These are phyloP conservation scores for Notholithocarpus densiflorus DNA, from an alignment of 306 rosid species.

Conservation along the genomic window DNA sequence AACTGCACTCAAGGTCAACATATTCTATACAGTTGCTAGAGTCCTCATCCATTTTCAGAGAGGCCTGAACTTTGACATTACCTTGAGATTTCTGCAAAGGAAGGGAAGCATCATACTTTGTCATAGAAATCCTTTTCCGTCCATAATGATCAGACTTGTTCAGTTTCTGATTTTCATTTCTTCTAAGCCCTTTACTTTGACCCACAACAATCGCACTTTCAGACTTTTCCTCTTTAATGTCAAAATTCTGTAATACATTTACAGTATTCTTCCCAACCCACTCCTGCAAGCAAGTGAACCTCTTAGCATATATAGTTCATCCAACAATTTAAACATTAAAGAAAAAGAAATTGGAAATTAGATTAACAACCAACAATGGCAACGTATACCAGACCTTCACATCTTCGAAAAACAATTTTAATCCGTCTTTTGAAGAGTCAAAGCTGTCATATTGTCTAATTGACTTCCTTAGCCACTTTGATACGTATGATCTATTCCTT, in stretches of 20 bases:
- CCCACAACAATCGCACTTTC: conserved; percentile 18
- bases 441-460: conserved; percentile 55
- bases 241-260: conserved; percentile 26
- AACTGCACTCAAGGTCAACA: conserved; percentile 41
- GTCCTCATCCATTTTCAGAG: conserved; percentile 27
- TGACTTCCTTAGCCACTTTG: conserved; percentile 89
- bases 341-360: background rate
- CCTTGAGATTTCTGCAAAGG: conserved; percentile 34
- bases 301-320: background rate
- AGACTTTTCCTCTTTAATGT: conserved; percentile 19
- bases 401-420: conserved; percentile 62
- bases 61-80: conserved; percentile 33
- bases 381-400: conserved; percentile 51
- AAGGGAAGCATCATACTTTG: conserved; percentile 30
- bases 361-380: conserved; percentile 10
- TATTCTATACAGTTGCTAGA: conserved; percentile 28
- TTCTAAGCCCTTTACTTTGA: conserved; percentile 28
- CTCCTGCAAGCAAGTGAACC: conserved; percentile 54
- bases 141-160: conserved; percentile 32
- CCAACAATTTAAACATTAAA: background rate
- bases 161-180: conserved; percentile 39
- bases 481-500: conserved; percentile 66
- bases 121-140: conserved; percentile 27
- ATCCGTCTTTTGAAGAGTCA: conserved; percentile 50
- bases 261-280: conserved; percentile 43